These are phyloP conservation scores for Exsudoporus frostii DNA, from an alignment of 768 basidiomycete species.

Conservation along the genomic window DNA sequence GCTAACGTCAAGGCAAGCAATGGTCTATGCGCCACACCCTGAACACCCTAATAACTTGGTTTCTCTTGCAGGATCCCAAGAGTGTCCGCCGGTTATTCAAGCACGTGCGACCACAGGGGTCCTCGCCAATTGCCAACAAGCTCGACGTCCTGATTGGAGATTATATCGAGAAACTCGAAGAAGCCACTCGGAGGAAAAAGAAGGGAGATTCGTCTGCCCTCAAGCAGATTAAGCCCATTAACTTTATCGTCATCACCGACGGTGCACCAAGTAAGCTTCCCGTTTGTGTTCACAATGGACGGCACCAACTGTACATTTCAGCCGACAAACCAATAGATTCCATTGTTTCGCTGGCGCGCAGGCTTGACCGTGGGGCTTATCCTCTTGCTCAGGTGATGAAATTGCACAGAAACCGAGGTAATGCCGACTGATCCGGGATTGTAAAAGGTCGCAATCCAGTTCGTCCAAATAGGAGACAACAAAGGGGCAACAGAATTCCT, in stretches of 20 bases:
- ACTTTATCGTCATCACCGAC: conserved; percentile 61
- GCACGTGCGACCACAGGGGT: conserved; percentile 40
- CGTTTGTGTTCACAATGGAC: neutral
- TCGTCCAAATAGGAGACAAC: conserved; percentile 65
- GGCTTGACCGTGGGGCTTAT: conserved; percentile 50
- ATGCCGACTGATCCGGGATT: conserved; percentile 2
- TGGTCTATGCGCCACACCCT: neutral
- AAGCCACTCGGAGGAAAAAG: conserved; percentile 25
- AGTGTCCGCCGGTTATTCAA: conserved; percentile 43
- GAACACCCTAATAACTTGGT: neutral
- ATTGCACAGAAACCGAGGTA: too few relatives aligned
- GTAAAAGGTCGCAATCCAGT: conserved; percentile 60
- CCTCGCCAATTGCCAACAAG: conserved; percentile 44
- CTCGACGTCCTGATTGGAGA: conserved; percentile 39
- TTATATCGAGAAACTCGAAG: conserved; percentile 36
- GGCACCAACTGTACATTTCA: conserved; percentile 15
- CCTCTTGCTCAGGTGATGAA: conserved; percentile 49
- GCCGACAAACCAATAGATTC: conserved; percentile 51
- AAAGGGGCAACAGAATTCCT: conserved; percentile 41
- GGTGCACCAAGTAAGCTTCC: conserved; percentile 51
- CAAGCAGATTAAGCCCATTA: conserved; percentile 49
- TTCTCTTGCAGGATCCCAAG: conserved; percentile 31
- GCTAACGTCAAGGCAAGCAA: conserved; percentile 38
- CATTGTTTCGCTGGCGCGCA: conserved; percentile 44
- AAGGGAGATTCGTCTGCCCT: conserved; percentile 22